phyloP scores from a whole-genome alignment of 2,329 filamentous ascomycete species.

The Calonectria henricotiae region DNA sequence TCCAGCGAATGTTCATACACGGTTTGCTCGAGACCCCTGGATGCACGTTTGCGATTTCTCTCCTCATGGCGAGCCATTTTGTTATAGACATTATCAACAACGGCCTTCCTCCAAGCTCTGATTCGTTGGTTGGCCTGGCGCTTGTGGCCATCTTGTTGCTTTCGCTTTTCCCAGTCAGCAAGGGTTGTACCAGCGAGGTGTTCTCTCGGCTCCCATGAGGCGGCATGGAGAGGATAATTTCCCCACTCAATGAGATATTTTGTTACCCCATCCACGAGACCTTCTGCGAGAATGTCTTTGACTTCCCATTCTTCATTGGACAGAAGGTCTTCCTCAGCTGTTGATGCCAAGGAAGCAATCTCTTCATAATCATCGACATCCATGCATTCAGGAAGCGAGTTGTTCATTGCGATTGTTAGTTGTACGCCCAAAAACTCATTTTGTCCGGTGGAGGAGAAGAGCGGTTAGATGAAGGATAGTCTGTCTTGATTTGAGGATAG shows the following conservation, averaged over 20 bases:
- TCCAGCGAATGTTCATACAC: conserved; percentile 42
- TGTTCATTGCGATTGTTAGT: neutral
- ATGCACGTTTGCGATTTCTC: conserved; percentile 64
- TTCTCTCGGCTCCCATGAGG: conserved; percentile 68
- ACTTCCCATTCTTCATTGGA: conserved; percentile 67
- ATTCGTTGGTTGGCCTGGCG: conserved; percentile 59
- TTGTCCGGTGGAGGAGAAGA: neutral
- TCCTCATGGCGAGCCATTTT: conserved; percentile 60
- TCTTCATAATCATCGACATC: conserved; percentile 47
- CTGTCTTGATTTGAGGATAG: too few relatives aligned
- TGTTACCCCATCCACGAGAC: conserved; percentile 47
- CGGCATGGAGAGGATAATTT: conserved; percentile 56
- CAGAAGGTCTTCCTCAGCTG: conserved; percentile 55
- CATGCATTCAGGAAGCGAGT: conserved; percentile 1
- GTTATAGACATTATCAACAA: conserved; percentile 46
- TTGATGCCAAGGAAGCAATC: conserved; percentile 56
- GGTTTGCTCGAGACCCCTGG: conserved; percentile 56
- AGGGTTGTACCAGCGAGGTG: conserved; percentile 62
- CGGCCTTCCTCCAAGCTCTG: conserved; percentile 58
- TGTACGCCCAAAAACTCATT: neutral
- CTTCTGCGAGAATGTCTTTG: conserved; percentile 68
- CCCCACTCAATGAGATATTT: conserved; percentile 61
- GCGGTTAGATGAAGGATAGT: neutral
- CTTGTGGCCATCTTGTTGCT: conserved; percentile 57
- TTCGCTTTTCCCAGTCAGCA: conserved; percentile 63